These are phyloP conservation scores for Omphalotus olearius DNA, from an alignment of 1,284 basidiomycete species.

Conservation along the genomic window DNA sequence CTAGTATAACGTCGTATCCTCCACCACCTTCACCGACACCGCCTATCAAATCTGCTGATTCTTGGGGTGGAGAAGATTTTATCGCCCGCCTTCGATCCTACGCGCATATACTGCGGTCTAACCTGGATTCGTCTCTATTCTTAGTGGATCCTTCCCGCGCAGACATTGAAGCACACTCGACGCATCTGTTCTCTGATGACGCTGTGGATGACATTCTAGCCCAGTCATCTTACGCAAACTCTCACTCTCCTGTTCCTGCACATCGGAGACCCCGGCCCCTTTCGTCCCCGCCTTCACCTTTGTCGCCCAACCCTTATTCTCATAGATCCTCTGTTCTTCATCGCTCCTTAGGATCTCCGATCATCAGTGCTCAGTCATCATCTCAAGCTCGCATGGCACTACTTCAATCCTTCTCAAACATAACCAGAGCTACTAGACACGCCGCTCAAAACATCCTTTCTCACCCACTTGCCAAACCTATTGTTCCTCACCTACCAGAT, in stretches of 20 bases:
- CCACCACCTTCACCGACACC: conserved; percentile 46
- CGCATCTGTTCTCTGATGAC: conserved; percentile 74
- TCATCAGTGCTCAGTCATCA: conserved; percentile 42
- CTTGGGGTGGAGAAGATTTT: conserved; percentile 87
- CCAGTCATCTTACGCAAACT: conserved; percentile 70
- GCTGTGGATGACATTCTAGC: conserved; percentile 80
- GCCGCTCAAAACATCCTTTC: conserved; percentile 90
- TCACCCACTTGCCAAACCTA: conserved; percentile 90
- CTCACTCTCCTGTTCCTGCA: conserved; percentile 78
- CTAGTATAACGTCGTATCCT: conserved; percentile 53
- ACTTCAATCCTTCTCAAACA: conserved; percentile 83
- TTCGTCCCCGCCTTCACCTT: conserved; percentile 32
- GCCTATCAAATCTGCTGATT: conserved; percentile 39
- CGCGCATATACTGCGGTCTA: conserved; percentile 75
- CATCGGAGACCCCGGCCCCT: conserved; percentile 72
- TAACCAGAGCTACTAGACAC: conserved; percentile 84
- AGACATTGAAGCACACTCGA: conserved; percentile 88
- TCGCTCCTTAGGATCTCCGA: conserved; percentile 58
- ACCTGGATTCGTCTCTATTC: conserved; percentile 77
- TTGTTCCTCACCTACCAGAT: conserved; percentile 90
- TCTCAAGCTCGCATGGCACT: conserved; percentile 74
- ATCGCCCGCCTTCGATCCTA: conserved; percentile 68
- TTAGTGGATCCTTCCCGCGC: conserved; percentile 87
- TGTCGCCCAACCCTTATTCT: conserved; percentile 52
- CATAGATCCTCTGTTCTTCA: conserved; percentile 74